A percentile compares a stretch with the other conserved stretches of the same genome.
Evolutionary conservation across 768 basidiomycete genomes (phyloP).

Genomic region (Phanerochaete sordida): DNA sequence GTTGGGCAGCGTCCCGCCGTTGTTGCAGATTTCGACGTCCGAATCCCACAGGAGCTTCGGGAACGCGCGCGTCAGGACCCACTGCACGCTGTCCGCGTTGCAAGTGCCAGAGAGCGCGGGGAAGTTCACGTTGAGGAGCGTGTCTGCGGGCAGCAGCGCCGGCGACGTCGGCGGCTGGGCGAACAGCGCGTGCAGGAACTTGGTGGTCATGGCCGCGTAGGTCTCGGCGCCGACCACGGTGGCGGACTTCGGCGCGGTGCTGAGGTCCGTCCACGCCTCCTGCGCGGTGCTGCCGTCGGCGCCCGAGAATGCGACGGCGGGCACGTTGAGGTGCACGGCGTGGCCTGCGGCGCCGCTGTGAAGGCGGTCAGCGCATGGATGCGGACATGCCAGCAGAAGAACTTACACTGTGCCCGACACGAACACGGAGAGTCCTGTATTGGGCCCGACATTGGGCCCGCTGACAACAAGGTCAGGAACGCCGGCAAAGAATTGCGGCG

Average conservation of each 20-base stretch:
- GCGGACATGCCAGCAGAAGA: not conserved
- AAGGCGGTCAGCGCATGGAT: not conserved
- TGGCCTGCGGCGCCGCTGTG: constrained; percentile 25
- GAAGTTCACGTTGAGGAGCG: constrained; percentile 48
- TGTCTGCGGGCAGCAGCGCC: constrained; percentile 38
- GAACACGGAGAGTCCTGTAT: not conserved
- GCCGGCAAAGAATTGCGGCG: constrained; percentile 3
- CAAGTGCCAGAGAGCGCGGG: constrained; percentile 22
- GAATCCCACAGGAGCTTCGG: not conserved
- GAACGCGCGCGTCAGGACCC: constrained; percentile 30
- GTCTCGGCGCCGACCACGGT: constrained; percentile 13
- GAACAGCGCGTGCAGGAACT: constrained; percentile 19
- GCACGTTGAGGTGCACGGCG: constrained; percentile 25
- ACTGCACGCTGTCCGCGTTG: constrained; percentile 22
- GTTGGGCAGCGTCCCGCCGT: constrained; percentile 26
- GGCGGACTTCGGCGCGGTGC: constrained; percentile 15
- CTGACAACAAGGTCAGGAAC: constrained; percentile 13
- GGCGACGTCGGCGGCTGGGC: constrained; percentile 2
- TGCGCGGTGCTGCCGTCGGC: constrained; percentile 16
- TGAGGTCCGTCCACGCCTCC: constrained; percentile 25
- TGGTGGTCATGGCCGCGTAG: constrained; percentile 20
- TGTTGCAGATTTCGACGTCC: constrained; percentile 29
- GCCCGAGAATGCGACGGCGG: constrained; percentile 29
- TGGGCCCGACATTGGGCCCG: constrained; percentile 13
- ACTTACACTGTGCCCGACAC: constrained; percentile 3